Percentiles rank a stretch among this genome's conserved stretches.
Conservation (phyloP, 2,329 filamentous ascomycete genomes). For the Calonectria montana region DNA sequence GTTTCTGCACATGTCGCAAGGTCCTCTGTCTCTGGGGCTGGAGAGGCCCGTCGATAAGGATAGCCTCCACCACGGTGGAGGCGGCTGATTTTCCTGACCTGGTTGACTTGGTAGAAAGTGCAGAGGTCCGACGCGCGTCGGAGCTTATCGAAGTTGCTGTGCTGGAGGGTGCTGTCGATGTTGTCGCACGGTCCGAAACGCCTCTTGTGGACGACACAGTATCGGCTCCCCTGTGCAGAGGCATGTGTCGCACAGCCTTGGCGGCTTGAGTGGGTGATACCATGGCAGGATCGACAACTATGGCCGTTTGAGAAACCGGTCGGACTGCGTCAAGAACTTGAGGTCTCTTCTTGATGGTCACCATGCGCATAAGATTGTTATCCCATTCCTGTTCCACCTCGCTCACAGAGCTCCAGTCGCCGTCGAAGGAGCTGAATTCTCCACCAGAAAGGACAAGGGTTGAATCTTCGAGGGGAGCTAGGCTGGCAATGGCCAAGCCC, state of each 20-base stretch:
- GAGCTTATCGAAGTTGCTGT: constrained; percentile 54
- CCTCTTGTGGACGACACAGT: constrained; percentile 27
- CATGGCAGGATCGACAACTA: constrained; percentile 60
- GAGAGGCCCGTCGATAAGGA: constrained; percentile 62
- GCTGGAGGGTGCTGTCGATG: constrained; percentile 47
- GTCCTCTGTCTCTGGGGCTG: constrained; percentile 63
- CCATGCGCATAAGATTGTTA: constrained; percentile 64
- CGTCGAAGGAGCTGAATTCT: constrained; percentile 68
- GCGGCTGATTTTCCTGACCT: constrained; percentile 56
- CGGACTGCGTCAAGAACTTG: constrained; percentile 39
- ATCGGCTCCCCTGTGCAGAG: constrained; percentile 56
- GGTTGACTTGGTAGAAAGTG: constrained; percentile 65
- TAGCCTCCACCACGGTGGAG: constrained; percentile 69
- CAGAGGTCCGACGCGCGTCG: constrained; percentile 63
- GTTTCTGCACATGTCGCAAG: constrained; percentile 71
- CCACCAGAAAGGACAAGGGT: constrained; percentile 56
- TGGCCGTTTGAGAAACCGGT: constrained; percentile 44
- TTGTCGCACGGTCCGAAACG: constrained; percentile 39
- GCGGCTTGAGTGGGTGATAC: constrained; percentile 64
- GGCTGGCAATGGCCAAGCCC: constrained; percentile 55
- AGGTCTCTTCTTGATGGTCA: constrained; percentile 62
- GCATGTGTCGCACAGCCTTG: constrained; percentile 59
- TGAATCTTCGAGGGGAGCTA: constrained; percentile 55
- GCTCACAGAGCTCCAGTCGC: constrained; percentile 63
- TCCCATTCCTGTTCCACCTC: constrained; percentile 68